Base-by-base conservation (phyloP, 2,329 filamentous ascomycete genomes). In the Cladophialophora immunda region DNA sequence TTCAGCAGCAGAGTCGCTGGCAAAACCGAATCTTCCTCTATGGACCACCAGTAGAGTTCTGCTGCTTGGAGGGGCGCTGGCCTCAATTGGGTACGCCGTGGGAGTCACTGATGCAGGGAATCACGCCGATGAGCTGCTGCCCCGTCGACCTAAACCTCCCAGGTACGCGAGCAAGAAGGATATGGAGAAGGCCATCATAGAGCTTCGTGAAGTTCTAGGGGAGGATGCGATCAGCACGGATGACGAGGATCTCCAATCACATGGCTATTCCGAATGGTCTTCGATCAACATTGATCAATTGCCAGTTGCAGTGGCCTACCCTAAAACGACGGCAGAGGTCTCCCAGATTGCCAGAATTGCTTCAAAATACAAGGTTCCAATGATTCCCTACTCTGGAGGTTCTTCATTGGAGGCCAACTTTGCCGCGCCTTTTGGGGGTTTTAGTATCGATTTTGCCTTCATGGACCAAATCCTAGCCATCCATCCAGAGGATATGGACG, bases 381-480 rank as follows among this genome's bases (percentile, higher is more conserved):
- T 97, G 81, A 91, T 95, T 67, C 90, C 92, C 0, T 97, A 92
- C 76, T 95, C 92, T 0, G 93, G 93, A 2, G 94, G 93, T 15
- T 91, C 92, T 0, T 94, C 91, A 71, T 82, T 97, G 0, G 94
- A 97, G 78, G 94, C 91, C 15, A 95, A 97, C 77, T 97, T 97
- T 78, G 92, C 92, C 0, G 92, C 93, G 15, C 92, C 93, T 0
- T 91, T 90, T 75, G 93, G 93, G 13, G 94, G 94, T 13, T 87
- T 97, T 75, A 94, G 92, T 71, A 91, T 97, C 58, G 94, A 97
- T 75, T 97, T 97, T 77, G 87, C 88, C 0, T 88, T 87, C 74
- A 97, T 97, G 94, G 90, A 97, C 76, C 83, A 89, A 73, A 90
- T 97, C 29, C 73, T 97, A 32, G 84, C 89, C 62, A 84, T 97